Evolutionary conservation across 495 filamentous ascomycete genomes (phyloP), one percentile per base, ranked within the genome.

Genomic region (Hypoxylon rickii): DNA sequence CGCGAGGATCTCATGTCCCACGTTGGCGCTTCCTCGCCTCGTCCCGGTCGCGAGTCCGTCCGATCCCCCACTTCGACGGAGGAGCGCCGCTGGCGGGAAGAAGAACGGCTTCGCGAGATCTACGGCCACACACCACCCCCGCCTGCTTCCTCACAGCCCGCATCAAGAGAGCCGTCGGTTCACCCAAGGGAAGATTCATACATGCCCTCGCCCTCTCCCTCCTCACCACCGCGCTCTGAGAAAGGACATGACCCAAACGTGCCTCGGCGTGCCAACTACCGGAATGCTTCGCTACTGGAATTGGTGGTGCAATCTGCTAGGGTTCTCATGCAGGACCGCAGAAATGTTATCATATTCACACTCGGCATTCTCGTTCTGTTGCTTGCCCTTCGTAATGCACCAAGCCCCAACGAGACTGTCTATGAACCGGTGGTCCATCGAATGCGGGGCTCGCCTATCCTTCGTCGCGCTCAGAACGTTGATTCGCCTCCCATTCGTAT

Each of bases 271-370:
- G 24, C 24, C 11, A 39, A 50, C 0, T 65, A 70, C 43, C 64
- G 80, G 20, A 70, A 75, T 17, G 68, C 70, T 0, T 73, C 72
- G 5, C 77, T 89, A 3, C 70, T 73, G 0, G 83, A 83, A 16
- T 76, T 96, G 13, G 41, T 94, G 15, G 67, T 82, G 29, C 88
- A 89, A 55, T 90, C 89, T 17, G 64, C 89, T 55, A 78, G 81
- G 31, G 80, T 91, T 1, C 72, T 88, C 7, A 77, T 87, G 26
- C 76, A 79, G 32, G 90, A 96, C 64, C 76, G 76, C 40, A 83
- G 85, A 59, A 95, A 95, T 61, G 71, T 93, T 1, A 76, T 79
- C 3, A 87, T 95, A 38, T 72, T 79, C 1, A 49, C 86, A 2
- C 76, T 93, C 19, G 81, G 81, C 49, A 22, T 85, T 5, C 65